phyloP scores from a whole-genome alignment of 352 stramenopile genomes.

The Aphanomyces cochlioides region DNA sequence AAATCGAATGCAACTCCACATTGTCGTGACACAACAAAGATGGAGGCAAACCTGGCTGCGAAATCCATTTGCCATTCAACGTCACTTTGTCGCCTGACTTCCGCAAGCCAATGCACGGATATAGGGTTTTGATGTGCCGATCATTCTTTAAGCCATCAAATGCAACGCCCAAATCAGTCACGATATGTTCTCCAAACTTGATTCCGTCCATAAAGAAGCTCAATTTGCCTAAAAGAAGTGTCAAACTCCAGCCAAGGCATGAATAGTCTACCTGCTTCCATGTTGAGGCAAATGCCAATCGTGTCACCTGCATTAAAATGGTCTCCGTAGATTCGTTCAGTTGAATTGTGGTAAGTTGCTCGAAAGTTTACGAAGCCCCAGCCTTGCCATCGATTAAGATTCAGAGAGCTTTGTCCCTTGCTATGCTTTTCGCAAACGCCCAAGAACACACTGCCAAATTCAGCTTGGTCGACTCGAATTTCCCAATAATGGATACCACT shows the following conservation, averaged over 20 bases:
- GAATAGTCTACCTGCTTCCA: conserved; percentile 68
- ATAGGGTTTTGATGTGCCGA: conserved; percentile 83
- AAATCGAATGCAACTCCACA: conserved; percentile 85
- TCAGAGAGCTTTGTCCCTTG: conserved; percentile 22
- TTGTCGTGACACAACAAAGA: conserved; percentile 76
- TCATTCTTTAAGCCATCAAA: conserved; percentile 93
- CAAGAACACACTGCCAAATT: conserved; percentile 98
- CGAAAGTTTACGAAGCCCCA: conserved; percentile 98
- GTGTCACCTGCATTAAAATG: conserved; percentile 94
- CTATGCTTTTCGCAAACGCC: conserved; percentile 89
- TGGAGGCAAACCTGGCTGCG: conserved; percentile 70
- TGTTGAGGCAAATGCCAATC: conserved; percentile 98
- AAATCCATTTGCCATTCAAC: conserved; percentile 93
- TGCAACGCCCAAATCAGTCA: conserved; percentile 95
- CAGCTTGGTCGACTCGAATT: conserved; percentile 94
- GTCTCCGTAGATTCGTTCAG: conserved; percentile 86
- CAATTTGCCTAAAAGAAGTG: conserved; percentile 80
- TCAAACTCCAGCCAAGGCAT: background rate
- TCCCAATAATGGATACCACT: conserved; percentile 97
- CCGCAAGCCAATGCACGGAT: conserved; percentile 94
- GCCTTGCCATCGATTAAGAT: conserved; percentile 85
- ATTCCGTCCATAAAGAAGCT: conserved; percentile 99
- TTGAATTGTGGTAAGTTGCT: conserved; percentile 91
- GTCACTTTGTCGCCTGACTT: conserved; percentile 94
- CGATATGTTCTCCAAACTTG: conserved; percentile 98